Percentiles rank a stretch among this genome's conserved stretches.
Evolutionary conservation across 2,329 filamentous ascomycete species (phyloP).

Genomic region (Aspergillus glaucus): DNA sequence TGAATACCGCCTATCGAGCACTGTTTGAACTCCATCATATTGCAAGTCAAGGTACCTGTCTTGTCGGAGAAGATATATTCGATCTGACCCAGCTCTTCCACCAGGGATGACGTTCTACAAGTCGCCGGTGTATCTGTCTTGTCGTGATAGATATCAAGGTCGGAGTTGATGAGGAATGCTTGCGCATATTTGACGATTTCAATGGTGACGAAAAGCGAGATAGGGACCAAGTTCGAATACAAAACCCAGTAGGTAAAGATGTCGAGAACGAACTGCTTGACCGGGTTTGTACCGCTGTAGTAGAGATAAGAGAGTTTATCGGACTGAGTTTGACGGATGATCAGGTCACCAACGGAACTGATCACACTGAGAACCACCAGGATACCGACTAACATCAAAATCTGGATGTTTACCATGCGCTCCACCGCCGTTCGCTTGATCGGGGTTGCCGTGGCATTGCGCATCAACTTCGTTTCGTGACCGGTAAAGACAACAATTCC

Average conservation of each 20-base stretch:
- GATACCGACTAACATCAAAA: conserved; percentile 81
- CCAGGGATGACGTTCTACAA: conserved; percentile 90
- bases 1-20: conserved; percentile 89
- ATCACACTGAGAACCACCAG: conserved; percentile 79
- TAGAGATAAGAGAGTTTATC: conserved; percentile 65
- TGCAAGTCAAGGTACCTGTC: conserved; percentile 94
- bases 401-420: conserved; percentile 85
- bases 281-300: conserved; percentile 59
- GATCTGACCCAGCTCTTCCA: conserved; percentile 95
- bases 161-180: conserved; percentile 94
- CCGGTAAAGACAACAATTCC: conserved; percentile 95
- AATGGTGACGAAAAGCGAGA: conserved; percentile 94
- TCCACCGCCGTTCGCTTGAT: conserved; percentile 98
- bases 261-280: conserved; percentile 80
- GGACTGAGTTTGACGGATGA: conserved; percentile 62
- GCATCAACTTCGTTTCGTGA: conserved; percentile 98
- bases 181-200: conserved; percentile 98
- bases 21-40: conserved; percentile 98
- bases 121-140: conserved; percentile 92
- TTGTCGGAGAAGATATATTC: conserved; percentile 99
- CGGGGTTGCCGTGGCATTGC: conserved; percentile 91
- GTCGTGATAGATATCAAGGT: conserved; percentile 96
- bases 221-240: conserved; percentile 92
- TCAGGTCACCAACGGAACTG: conserved; percentile 83
- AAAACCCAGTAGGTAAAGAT: conserved; percentile 98